Evolutionary conservation across 1,139 yeast genomes (phyloP), one percentile per base, ranked within the genome.

Genomic region (Suhomyces ambrosiae): DNA sequence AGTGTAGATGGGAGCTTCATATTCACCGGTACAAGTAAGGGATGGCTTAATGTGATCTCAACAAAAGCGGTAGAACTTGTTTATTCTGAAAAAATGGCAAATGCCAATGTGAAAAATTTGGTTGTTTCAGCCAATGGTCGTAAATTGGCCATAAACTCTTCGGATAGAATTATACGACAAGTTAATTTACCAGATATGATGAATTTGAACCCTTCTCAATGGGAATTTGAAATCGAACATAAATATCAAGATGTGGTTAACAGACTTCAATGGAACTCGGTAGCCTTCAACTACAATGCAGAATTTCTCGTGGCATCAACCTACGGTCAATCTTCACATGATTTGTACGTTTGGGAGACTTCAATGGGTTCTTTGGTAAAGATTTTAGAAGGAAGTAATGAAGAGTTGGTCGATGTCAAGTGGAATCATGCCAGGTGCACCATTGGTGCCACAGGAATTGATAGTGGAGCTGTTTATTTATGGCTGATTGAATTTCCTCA

Each of bases 341-440:
- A 88, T 52, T 72, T 92, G 32, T 90, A 89, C 58, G 77, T 92
- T 44, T 90, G 97, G 97, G 97, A 92, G 54, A 86, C 96, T 0
- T 72, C 80, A 9, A 74, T 86, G 71, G 97, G 97, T 0, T 82
- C 95, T 11, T 66, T 90, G 39, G 86, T 89, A 27, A 86, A 90
- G 61, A 92, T 90, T 37, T 67, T 88, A 28, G 97, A 90, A 60
- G 96, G 97, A 1, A 87, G 96, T n/a, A 81, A 82, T 48, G 97
- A 90, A 53, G 88, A 82, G 53, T 68, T 90, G 45, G 77, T 86
- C 33, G 95, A 85, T 42, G 86, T 89, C 31, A 86, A 81, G 52
- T 90, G 96, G 95, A 88, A 90, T 54, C 80, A 80, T 39, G 67
- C 79, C 32, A 73, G 80, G 38, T 87, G 96, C 57, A 70, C 79